Base-by-base conservation (phyloP, 2,329 filamentous ascomycete species). In the Pseudocercospora crystallina region DNA sequence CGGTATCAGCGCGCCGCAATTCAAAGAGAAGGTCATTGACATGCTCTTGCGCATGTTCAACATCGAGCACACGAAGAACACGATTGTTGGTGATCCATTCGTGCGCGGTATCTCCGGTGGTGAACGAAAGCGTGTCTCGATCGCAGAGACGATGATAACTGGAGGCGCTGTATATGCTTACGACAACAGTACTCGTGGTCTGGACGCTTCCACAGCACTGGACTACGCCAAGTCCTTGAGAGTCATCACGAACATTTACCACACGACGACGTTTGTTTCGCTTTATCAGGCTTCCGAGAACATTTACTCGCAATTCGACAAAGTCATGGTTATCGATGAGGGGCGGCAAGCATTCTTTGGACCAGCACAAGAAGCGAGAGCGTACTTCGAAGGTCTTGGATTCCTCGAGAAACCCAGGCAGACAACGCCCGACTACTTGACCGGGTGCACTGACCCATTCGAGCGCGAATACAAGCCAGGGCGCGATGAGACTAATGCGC, bases 41-140 rank as follows among this genome's bases (percentile, higher is more conserved):
- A 81, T 86, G 63, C 77, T 96, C 52, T 76, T 96, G 44, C 89
- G 89, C 65, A 94, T 95, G 87, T 95, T 96, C 77, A 94, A 92
- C 66, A 95, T 96, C 47, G 87, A 91, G 68, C 90, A 96, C 69
- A 95, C 90, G 0, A 80, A 83, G 44, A 81, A 90, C 66, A 96
- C 91, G 0, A 83, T 92, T 29, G 89, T 96, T 20, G 91, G 91
- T 7, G 87, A 94, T 56, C 81, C 83, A 1, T 90, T 92, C 56
- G 80, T 94, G 14, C 84, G 88, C 43, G 90, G 90, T 67, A 79
- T 95, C 0, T 73, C 69, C 38, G 75, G 75, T 38, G 75, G 75
- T 7, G 75, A 78, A 61, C 71, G 73, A 55, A 77, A 77, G 62
- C 69, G 76, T 33, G 74, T 77, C 1, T 71, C 67, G 3, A 77